Evolutionary conservation across 208 protist genomes (phyloP).

Genomic region (Trypanosoma brucei): DNA sequence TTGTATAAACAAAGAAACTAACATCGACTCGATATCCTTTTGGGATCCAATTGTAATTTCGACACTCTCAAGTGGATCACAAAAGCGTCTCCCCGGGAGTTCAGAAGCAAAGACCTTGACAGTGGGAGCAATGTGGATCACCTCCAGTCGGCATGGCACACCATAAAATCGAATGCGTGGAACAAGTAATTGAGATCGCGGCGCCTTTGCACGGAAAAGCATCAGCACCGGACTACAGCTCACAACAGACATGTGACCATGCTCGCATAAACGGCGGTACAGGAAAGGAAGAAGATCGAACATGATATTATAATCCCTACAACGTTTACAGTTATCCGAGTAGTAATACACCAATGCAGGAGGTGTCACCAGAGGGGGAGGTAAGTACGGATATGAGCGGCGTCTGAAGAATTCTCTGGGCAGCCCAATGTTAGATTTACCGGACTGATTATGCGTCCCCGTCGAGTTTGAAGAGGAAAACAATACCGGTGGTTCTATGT

Average conservation of each 20-base stretch:
- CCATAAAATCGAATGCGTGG: constrained; percentile 33
- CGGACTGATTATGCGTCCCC: too few relatives aligned
- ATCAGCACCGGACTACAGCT: constrained; percentile 65
- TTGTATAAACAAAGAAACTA: constrained; percentile 14
- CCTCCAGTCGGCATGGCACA: not conserved
- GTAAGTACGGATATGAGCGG: constrained; percentile 9
- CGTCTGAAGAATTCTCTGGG: too few relatives aligned
- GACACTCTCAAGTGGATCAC: constrained; percentile 2
- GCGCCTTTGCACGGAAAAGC: constrained; percentile 32
- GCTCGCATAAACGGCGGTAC: constrained; percentile 45
- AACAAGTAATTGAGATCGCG: constrained; percentile 14
- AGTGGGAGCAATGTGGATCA: not conserved
- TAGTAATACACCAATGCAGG: constrained; percentile 44
- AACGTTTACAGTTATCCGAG: constrained; percentile 26
- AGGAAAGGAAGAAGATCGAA: constrained; percentile 59
- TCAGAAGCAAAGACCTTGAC: constrained; percentile 9
- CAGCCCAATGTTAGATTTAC: too few relatives aligned
- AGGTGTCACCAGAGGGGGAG: constrained; percentile 26
- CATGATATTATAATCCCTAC: constrained; percentile 29
- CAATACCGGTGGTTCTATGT: too few relatives aligned
- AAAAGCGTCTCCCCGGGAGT: not conserved
- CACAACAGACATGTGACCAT: constrained; percentile 33
- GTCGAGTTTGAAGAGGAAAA: too few relatives aligned
- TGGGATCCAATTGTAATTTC: not conserved
- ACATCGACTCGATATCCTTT: constrained; percentile 1